Evolutionary conservation across 192 early-diverging fungal species (phyloP).

Genomic region (Physocladia obscura): DNA sequence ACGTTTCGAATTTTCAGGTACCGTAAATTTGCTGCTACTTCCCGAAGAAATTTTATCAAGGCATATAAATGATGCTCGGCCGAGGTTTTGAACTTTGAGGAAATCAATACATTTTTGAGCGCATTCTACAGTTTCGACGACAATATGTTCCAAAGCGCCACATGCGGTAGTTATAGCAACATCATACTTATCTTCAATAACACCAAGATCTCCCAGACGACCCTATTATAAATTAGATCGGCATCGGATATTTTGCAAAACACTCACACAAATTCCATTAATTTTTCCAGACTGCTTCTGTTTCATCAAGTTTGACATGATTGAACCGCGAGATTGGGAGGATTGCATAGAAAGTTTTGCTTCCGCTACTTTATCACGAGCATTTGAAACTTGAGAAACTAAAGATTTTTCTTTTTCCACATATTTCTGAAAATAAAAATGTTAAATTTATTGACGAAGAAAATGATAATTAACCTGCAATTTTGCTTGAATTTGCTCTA

Average conservation of each 20-base stretch:
- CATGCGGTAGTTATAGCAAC: conserved; percentile 93
- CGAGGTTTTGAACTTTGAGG: conserved; percentile 79
- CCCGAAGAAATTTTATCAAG: conserved; percentile 69
- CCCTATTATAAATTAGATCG: conserved; percentile 48
- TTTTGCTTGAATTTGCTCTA: conserved; percentile 5
- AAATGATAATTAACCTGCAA: conserved; percentile 14
- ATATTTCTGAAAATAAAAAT: conserved; percentile 16
- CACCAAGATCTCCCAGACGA: conserved; percentile 92
- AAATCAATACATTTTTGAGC: conserved; percentile 89
- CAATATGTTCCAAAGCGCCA: conserved; percentile 78
- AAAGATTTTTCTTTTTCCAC: conserved; percentile 21
- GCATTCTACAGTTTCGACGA: conserved; percentile 83
- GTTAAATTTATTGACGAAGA: neutral
- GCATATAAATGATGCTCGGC: conserved; percentile 80
- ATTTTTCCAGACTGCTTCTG: conserved; percentile 39
- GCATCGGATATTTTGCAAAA: neutral
- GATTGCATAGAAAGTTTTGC: conserved; percentile 28
- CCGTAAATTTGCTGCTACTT: conserved; percentile 51
- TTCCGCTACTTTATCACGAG: conserved; percentile 32
- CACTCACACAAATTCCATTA: conserved; percentile 38
- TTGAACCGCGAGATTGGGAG: conserved; percentile 28
- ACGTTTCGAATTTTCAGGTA: conserved; percentile 55
- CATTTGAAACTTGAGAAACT: neutral
- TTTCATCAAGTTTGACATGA: conserved; percentile 37
- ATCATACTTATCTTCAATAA: conserved; percentile 91